Evolutionary conservation across 2,329 filamentous ascomycete species (phyloP), one percentile per base, ranked within the genome.

Genomic region (Macrophomina phaseolina): DNA sequence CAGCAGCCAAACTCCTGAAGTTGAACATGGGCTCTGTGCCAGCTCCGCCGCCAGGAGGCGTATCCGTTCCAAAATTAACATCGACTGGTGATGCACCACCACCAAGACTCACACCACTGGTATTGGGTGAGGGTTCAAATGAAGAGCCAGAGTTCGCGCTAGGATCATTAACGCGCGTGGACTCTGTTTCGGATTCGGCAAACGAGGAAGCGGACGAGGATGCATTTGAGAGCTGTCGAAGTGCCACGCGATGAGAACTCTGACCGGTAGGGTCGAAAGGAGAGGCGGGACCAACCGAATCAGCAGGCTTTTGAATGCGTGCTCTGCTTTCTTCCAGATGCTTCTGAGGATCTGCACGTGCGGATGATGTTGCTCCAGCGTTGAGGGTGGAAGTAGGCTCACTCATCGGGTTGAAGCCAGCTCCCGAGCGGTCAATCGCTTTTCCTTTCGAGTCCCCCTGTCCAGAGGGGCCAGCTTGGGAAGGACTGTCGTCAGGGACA

Each of bases 11-110:
- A 71, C 93, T 97, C 66, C 89, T 86, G 75, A 97, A 97, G 77
- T 97, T 97, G 79, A 97, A 95, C 86, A 97, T 88, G 3, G 93
- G 88, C 75, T 97, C 94, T 0, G 85, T 81, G 53, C 84, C 84
- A 4, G 82, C 85, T 5, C 79, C 80, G 70, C 80, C 80, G 14
- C 84, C 82, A 4, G 84, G 81, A 30, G 86, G 85, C 6, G 81
- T 78, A 76, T 80, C 9, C 65, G 34, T 30, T 23, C 49, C 81
- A 2, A 87, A 76, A 51, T 85, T 86, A 5, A 83, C 73, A 5
- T 82, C 83, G 70, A 85, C 87, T 0, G 81, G 81, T 42, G 80
- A 82, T 0, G 85, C 82, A 23, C 68, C 55, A 18, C 34, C 53
- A 11, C 53, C 66, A 28, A 64, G 61, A 72, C 72, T 51, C 1